Base-by-base conservation (phyloP, 768 basidiomycete genomes). In the Neoboletus brunneissimus region DNA sequence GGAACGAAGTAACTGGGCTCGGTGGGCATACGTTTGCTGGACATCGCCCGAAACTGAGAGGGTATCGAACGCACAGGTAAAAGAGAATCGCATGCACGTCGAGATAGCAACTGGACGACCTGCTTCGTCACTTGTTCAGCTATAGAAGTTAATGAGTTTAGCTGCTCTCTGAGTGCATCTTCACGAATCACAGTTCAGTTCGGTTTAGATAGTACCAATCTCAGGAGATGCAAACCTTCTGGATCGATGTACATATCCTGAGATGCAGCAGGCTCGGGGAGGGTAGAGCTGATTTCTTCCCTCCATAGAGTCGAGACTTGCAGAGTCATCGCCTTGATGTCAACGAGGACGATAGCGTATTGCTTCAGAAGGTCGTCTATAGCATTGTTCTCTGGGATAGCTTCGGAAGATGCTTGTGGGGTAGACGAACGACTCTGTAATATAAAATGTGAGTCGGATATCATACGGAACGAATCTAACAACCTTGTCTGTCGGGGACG, bases 1-100 rank as follows among this genome's bases (percentile, higher is more conserved):
- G 83, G 75, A 3, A 98, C 84, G 65, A 96, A 98, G 68, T 91
- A 87, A 66, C 94, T 97, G 23, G 93, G 85, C 66, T 90, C 90
- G 15, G 79, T 81, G 1, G 91, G 86, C 58, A 77, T 74, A 5
- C 83, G 82, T 67, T 87, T 86, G 70, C 81, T 84, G 50, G 88
- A 82, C 86, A 87, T 87, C 16, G 91, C 91, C 51, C 95, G 82
- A 64, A 95, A 91, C 64, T 98, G 94, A 0, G 89, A 87, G 1
- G 93, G 92, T 65, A 98, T 90, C 0, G 90, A 88, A 47, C 91
- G 82, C 55, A 98, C 90, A 15, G 89, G 85, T 31, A 87, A 81
- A 43, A 98, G 81, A 9, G 87, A 84, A 60, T 97, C 95, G 58
- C 85, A 88, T 61, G 89, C 93, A n/a, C 92, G 84, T 57, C 83